Conservation (phyloP, 2,329 filamentous ascomycete genomes). For the Trichophyton verrucosum region DNA sequence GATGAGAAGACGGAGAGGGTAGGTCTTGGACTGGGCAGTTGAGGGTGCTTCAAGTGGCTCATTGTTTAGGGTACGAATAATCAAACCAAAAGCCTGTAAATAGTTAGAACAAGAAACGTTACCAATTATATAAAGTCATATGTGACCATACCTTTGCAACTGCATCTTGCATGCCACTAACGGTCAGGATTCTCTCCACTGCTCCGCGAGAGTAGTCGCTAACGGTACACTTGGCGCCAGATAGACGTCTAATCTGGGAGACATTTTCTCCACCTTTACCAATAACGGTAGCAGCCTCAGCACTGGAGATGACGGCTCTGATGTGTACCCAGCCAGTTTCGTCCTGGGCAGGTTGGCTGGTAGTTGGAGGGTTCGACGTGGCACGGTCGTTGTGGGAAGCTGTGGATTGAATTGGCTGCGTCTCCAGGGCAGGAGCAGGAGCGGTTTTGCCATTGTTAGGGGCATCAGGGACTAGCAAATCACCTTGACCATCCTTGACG, state of each 20-base stretch:
- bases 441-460: conserved; percentile 44
- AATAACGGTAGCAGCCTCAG: conserved; percentile 93
- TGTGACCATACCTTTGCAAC: conserved; percentile 67
- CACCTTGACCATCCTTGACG: conserved; percentile 49
- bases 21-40: conserved; percentile 89
- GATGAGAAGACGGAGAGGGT: conserved; percentile 86
- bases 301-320: conserved; percentile 90
- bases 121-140: conserved; percentile 4
- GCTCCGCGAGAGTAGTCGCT: conserved; percentile 96
- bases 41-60: conserved; percentile 81
- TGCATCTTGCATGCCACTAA: conserved; percentile 91
- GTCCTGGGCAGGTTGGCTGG: conserved; percentile 51
- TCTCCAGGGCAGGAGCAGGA: conserved; percentile 33
- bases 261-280: conserved; percentile 98
- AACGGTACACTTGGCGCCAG: conserved; percentile 95
- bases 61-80: conserved; percentile 96
- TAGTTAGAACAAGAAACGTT: conserved; percentile 9
- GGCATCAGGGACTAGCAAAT: conserved; percentile 56
- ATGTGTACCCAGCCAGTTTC: conserved; percentile 96
- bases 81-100: conserved; percentile 72
- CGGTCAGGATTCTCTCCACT: conserved; percentile 92
- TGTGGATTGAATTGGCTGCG: conserved; percentile 48
- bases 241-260: conserved; percentile 87
- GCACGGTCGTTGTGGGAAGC: conserved; percentile 42
- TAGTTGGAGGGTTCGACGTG: conserved; percentile 27